Percentiles rank a stretch among this genome's conserved stretches.
Conservation (phyloP, 257 asterid species). For the Agastache rugosa region DNA sequence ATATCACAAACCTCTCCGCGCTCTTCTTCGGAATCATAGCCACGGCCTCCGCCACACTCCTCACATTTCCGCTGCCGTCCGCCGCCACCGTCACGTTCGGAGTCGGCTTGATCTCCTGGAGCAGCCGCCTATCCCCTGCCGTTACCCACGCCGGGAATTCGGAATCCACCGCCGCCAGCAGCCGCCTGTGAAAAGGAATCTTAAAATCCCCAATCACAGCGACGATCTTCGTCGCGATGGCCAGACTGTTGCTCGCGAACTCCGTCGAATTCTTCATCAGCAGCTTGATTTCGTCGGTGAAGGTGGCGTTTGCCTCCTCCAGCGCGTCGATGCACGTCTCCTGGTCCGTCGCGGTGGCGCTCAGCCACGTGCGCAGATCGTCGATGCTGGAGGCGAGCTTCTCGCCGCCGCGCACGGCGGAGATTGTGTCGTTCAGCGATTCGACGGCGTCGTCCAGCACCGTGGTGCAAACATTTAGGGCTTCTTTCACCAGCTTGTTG, state of each 20-base stretch:
- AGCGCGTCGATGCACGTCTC: constrained; percentile 85
- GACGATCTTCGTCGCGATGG: constrained; percentile 63
- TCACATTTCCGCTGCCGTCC: constrained; percentile 67
- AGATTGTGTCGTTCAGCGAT: constrained; percentile 57
- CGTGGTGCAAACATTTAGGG: constrained; percentile 54
- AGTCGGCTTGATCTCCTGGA: constrained; percentile 47
- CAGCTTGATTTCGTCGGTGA: constrained; percentile 43
- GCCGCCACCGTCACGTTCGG: constrained; percentile 72
- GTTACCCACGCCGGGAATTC: constrained; percentile 65
- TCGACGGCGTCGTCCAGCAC: constrained; percentile 72
- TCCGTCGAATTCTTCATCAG: constrained; percentile 65
- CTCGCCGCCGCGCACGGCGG: constrained; percentile 34
- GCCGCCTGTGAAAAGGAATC: constrained; percentile 56
- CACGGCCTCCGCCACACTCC: constrained; percentile 59
- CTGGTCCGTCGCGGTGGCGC: constrained; percentile 66
- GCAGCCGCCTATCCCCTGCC: constrained; percentile 59
- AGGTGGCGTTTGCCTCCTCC: constrained; percentile 61
- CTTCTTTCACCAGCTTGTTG: constrained; percentile 47
- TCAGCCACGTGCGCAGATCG: constrained; percentile 75
- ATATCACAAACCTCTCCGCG: constrained; percentile 53
- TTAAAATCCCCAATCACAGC: constrained; percentile 43
- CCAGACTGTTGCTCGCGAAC: constrained; percentile 75
- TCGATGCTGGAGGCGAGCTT: constrained; percentile 38
- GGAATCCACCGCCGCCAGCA: constrained; percentile 32
- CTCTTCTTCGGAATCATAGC: constrained; percentile 64